These are phyloP conservation scores for Escovopsis sp. DNA, from an alignment of 2,329 filamentous ascomycete species.

Conservation along the genomic window DNA sequence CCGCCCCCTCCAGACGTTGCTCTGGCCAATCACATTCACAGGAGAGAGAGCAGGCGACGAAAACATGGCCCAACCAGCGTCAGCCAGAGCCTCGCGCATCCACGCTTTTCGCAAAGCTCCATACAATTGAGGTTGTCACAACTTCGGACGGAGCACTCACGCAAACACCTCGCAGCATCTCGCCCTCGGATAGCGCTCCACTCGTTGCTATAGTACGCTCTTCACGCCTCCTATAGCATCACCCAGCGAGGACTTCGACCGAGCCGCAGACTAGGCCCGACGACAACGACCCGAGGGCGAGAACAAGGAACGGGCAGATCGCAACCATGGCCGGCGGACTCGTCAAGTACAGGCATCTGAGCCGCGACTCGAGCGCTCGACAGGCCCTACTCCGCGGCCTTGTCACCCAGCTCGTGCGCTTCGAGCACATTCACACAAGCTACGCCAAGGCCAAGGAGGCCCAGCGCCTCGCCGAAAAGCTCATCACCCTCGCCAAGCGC, in stretches of 20 bases:
- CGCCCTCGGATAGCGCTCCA: too few relatives aligned
- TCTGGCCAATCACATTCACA: too few relatives aligned
- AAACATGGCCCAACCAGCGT: too few relatives aligned
- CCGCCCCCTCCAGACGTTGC: too few relatives aligned
- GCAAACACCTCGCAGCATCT: too few relatives aligned
- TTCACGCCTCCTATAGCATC: too few relatives aligned
- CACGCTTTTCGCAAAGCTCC: too few relatives aligned
- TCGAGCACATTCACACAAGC: slow-evolving; percentile 89
- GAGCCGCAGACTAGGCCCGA: neutral
- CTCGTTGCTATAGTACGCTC: too few relatives aligned
- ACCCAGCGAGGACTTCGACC: too few relatives aligned
- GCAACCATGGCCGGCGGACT: slow-evolving; percentile 65
- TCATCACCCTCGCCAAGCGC: slow-evolving; percentile 87
- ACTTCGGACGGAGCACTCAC: too few relatives aligned
- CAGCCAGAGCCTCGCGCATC: neutral
- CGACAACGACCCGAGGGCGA: neutral
- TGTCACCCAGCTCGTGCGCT: slow-evolving; percentile 83
- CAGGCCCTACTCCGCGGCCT: slow-evolving; percentile 89
- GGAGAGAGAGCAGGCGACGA: too few relatives aligned
- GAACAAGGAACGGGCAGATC: neutral
- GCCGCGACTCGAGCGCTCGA: slow-evolving; percentile 73
- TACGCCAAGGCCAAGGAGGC: slow-evolving; percentile 96
- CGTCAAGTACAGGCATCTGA: slow-evolving; percentile 79
- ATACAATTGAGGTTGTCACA: neutral
- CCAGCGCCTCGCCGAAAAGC: slow-evolving; percentile 81